Conservation (phyloP, 163 green algal genomes). For the Picocystis sp. region DNA sequence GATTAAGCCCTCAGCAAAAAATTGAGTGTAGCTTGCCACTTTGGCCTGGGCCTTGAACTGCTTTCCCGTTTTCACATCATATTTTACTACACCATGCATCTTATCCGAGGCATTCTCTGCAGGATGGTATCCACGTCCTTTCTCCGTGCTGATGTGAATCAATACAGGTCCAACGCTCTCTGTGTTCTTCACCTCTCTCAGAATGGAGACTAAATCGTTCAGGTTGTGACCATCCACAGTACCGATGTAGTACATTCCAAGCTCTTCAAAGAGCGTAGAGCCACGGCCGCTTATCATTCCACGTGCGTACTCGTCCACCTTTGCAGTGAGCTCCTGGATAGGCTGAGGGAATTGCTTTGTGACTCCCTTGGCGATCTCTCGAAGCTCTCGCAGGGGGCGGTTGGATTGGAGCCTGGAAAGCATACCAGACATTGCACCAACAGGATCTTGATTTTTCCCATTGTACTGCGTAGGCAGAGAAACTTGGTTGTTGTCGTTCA, state of each 20-base stretch:
- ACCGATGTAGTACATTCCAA: conserved; percentile 99
- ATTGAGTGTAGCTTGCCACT: conserved; percentile 66
- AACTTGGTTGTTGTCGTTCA: conserved; percentile 99
- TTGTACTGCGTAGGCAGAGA: conserved; percentile 97
- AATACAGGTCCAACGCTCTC: conserved; percentile 87
- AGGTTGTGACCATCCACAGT: conserved; percentile 95
- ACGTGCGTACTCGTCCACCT: conserved; percentile 99
- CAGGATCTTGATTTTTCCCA: conserved; percentile 78
- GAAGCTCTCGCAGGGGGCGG: conserved; percentile 81
- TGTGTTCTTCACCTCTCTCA: conserved; percentile 66
- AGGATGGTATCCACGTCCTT: conserved; percentile 81
- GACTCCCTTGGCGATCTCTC: conserved; percentile 91
- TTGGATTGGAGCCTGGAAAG: conserved; percentile 83
- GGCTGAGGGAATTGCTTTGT: conserved; percentile 86
- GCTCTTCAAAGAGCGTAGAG: conserved; percentile 95
- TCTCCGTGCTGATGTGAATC: conserved; percentile 94
- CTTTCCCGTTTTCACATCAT: conserved; percentile 79
- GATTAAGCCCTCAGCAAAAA: conserved; percentile 84
- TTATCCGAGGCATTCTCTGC: conserved; percentile 82
- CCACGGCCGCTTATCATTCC: conserved; percentile 90
- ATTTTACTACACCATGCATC: conserved; percentile 97
- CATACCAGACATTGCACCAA: conserved; percentile 75
- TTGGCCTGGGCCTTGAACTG: conserved; percentile 59
- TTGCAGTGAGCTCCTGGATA: conserved; percentile 80
- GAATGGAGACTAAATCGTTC: conserved; percentile 30